Evolutionary conservation across 2,329 filamentous ascomycete genomes (phyloP).

Genomic region (Beauveria sp.): DNA sequence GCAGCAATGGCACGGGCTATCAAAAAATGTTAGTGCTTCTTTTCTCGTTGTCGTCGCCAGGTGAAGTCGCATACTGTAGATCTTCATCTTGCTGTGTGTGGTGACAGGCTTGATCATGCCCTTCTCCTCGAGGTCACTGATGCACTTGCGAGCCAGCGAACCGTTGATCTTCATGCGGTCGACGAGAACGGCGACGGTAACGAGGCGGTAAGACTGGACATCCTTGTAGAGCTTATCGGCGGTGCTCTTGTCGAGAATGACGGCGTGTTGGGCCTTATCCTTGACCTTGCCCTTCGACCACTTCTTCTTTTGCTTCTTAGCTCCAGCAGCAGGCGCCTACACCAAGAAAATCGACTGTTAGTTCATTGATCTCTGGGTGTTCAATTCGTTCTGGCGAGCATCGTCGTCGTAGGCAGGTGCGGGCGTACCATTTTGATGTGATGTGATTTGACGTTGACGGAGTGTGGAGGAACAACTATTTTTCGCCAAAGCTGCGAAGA

Average conservation of each 20-base stretch:
- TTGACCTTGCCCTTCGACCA: slow-evolving; percentile 69
- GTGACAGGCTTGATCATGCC: slow-evolving; percentile 98
- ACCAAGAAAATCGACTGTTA: slow-evolving; percentile 9
- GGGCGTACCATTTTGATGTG: slow-evolving; percentile 36
- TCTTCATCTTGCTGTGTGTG: slow-evolving; percentile 92
- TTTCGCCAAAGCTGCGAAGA: slow-evolving; percentile 22
- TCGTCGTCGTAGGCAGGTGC: slow-evolving; percentile 8
- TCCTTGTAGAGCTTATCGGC: slow-evolving; percentile 99
- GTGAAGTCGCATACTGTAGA: slow-evolving; percentile 68
- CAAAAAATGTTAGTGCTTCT: slow-evolving; percentile 21
- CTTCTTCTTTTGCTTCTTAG: slow-evolving; percentile 43
- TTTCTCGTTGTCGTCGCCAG: background rate
- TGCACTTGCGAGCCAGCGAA: slow-evolving; percentile 82
- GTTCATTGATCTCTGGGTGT: slow-evolving; percentile 10
- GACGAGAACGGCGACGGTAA: slow-evolving; percentile 97
- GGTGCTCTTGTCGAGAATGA: slow-evolving; percentile 96
- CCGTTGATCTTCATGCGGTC: slow-evolving; percentile 99
- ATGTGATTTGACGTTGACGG: slow-evolving; percentile 32
- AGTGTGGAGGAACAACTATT: slow-evolving; percentile 27
- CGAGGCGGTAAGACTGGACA: slow-evolving; percentile 99
- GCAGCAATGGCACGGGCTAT: slow-evolving; percentile 53
- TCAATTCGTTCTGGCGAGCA: slow-evolving; percentile 11
- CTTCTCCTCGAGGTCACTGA: slow-evolving; percentile 93
- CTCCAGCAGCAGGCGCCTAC: slow-evolving; percentile 34
- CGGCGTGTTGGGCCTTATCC: slow-evolving; percentile 99